A percentile compares a stretch with the other conserved stretches of the same genome.
Conservation (phyloP, 2,329 filamentous ascomycete species). For the Ceratocystis albifundus region DNA sequence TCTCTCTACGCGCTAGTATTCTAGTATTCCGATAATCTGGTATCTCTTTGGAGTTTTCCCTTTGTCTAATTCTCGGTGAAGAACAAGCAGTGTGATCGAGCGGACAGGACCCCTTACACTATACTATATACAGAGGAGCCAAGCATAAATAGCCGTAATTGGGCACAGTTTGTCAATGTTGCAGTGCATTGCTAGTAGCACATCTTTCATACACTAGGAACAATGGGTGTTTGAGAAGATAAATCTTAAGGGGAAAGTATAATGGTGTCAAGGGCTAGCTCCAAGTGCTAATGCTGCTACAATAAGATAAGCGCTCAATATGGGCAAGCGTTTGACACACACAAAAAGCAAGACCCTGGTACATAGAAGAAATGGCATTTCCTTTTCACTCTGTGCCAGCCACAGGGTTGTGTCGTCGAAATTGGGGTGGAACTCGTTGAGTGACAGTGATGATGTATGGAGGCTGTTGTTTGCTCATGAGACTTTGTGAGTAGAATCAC, state of each 20-base stretch:
- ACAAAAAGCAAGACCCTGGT: neutral
- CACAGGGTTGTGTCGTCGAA: neutral
- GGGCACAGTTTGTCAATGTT: neutral
- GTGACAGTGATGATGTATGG: slow-evolving; percentile 1
- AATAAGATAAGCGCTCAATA: too few relatives aligned
- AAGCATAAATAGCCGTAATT: neutral
- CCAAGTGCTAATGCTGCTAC: neutral
- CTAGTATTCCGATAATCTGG: too few relatives aligned
- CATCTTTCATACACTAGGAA: neutral
- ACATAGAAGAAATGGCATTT: neutral
- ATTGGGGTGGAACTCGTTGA: neutral
- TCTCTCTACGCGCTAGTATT: too few relatives aligned
- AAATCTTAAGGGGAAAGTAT: neutral
- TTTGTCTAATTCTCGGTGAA: slow-evolving; percentile 1
- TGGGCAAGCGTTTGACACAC: neutral
- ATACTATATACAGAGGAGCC: too few relatives aligned
- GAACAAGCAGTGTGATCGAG: neutral
- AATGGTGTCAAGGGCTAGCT: neutral
- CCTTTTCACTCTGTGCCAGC: neutral
- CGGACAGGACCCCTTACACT: too few relatives aligned
- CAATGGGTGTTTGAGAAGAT: neutral
- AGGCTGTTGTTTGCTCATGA: neutral
- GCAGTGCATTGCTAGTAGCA: neutral
- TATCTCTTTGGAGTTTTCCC: neutral
- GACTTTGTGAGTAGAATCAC: too few relatives aligned